Conservation (phyloP, 179 eudicot genomes). For the Heliamphora pulchella region DNA sequence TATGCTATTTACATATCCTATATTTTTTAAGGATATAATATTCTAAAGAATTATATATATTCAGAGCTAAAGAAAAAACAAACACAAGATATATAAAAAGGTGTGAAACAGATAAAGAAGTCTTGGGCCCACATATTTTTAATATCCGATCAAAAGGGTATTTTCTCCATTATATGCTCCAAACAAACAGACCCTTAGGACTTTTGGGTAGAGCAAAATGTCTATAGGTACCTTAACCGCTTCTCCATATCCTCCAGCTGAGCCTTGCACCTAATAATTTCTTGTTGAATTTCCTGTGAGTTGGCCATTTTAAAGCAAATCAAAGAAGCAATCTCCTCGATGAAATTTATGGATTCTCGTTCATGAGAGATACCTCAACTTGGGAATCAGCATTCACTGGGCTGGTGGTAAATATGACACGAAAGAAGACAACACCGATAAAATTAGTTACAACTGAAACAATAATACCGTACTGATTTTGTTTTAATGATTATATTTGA, state of each 20-base stretch:
- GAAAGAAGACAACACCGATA: neutral
- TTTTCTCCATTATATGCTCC: too few relatives aligned
- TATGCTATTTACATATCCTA: too few relatives aligned
- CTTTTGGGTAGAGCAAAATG: neutral
- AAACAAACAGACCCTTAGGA: neutral
- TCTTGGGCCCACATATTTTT: too few relatives aligned
- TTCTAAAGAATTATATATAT: too few relatives aligned
- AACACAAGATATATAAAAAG: too few relatives aligned
- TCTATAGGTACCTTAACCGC: slow-evolving; percentile 28
- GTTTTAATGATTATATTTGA: too few relatives aligned
- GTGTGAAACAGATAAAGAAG: too few relatives aligned
- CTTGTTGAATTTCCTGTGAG: slow-evolving; percentile 41
- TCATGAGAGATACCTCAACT: slow-evolving; percentile 24
- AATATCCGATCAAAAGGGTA: too few relatives aligned
- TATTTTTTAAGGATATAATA: too few relatives aligned
- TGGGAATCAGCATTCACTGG: slow-evolving; percentile 30
- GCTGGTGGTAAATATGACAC: slow-evolving; percentile 19
- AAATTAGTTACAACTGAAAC: neutral
- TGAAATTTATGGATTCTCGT: neutral
- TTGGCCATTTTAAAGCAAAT: too few relatives aligned
- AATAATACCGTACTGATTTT: too few relatives aligned
- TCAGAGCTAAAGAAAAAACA: too few relatives aligned
- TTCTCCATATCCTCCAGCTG: slow-evolving; percentile 36
- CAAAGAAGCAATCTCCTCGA: neutral
- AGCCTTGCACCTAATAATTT: slow-evolving; percentile 27